Evolutionary conservation across 202 grass and related monocot genomes (phyloP).

Genomic region (Saccharum hybrid): DNA sequence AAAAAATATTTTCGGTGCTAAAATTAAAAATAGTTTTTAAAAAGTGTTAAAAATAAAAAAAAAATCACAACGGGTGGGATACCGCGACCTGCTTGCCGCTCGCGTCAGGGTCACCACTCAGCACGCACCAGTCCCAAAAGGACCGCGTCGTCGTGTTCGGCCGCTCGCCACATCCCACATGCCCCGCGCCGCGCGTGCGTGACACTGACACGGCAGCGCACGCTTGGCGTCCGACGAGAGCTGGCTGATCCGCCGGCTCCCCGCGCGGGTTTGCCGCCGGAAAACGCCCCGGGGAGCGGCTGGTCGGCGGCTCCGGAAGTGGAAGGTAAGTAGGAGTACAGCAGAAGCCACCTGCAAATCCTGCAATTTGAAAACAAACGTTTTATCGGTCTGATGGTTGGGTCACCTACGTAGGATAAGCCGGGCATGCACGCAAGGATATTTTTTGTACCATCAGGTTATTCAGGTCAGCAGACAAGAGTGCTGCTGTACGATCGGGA

Average conservation of each 20-base stretch:
- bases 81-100: too few relatives aligned
- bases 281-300: background rate
- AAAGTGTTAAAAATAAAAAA: too few relatives aligned
- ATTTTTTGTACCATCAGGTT: background rate
- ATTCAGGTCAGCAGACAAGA: constrained; percentile 15
- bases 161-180: background rate
- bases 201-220: background rate
- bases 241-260: background rate
- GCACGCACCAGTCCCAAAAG: too few relatives aligned
- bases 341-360: too few relatives aligned
- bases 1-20: too few relatives aligned
- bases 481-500: constrained; percentile 1
- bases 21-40: too few relatives aligned
- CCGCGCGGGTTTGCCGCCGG: background rate
- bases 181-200: background rate
- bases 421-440: background rate
- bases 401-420: background rate
- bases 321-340: background rate
- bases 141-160: background rate
- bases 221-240: background rate
- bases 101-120: background rate
- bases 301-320: background rate
- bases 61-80: too few relatives aligned
- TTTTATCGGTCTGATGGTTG: background rate
- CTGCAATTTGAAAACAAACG: too few relatives aligned